A percentile compares a stretch with the other conserved stretches of the same genome.
These are phyloP conservation scores for Melaleuca alternifolia DNA, from an alignment of 345 rosid species.

Conservation along the genomic window DNA sequence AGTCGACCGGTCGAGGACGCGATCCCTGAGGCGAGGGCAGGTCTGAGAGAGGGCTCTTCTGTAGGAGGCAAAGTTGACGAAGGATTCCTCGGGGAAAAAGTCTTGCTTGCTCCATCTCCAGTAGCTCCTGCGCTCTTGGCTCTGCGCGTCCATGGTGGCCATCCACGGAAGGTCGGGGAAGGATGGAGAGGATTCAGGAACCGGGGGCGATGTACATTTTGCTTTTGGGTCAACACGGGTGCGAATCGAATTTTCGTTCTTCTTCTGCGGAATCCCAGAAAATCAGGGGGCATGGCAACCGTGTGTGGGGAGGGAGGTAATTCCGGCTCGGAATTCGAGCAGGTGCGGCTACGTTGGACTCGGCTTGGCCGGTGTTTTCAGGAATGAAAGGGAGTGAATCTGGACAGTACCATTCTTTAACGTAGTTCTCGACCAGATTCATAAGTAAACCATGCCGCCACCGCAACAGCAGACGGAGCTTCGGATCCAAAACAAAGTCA, in stretches of 20 bases:
- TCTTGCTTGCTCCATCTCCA: conserved; percentile 84
- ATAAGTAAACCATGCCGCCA: neutral
- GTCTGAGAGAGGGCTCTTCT: conserved; percentile 54
- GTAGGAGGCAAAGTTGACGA: conserved; percentile 50
- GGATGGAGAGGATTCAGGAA: neutral
- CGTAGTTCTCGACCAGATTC: neutral
- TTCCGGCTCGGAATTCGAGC: neutral
- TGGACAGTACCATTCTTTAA: neutral
- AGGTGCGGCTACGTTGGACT: neutral
- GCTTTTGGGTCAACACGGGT: neutral
- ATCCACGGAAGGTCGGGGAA: neutral
- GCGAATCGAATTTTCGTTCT: neutral
- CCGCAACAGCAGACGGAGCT: neutral
- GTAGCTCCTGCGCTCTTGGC: conserved; percentile 22
- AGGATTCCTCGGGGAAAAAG: conserved; percentile 79
- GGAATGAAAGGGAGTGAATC: neutral
- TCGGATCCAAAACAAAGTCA: neutral
- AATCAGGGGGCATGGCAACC: neutral
- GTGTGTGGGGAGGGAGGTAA: neutral
- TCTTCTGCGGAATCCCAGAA: neutral
- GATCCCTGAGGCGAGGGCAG: conserved; percentile 64
- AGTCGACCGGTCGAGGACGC: conserved; percentile 67
- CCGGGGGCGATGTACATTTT: neutral
- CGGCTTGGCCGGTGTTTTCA: neutral
- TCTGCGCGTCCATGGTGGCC: neutral